Percentiles rank a stretch among this genome's conserved stretches.
Conservation (phyloP, 176 grass and related monocot species). For the Panicum miliaceum region DNA sequence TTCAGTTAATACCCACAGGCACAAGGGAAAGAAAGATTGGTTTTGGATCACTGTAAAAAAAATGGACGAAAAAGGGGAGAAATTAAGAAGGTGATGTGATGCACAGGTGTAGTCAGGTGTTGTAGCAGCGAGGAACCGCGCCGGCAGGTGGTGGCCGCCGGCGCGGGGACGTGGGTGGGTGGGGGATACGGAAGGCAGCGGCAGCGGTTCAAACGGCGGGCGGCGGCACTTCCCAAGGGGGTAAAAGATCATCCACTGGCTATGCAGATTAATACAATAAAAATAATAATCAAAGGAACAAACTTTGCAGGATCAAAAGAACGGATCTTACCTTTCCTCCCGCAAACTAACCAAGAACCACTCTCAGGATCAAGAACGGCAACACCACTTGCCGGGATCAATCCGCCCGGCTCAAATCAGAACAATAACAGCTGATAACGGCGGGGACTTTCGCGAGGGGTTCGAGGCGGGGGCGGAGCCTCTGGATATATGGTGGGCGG, state of each 20-base stretch:
- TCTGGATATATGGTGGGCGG: conserved; percentile 21
- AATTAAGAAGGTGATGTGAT: neutral
- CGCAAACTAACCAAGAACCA: conserved; percentile 21
- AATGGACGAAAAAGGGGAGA: neutral
- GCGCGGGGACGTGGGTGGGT: neutral
- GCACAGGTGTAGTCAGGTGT: neutral
- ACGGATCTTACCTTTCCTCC: conserved; percentile 47
- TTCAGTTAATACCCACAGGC: neutral
- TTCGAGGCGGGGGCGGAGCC: conserved; percentile 19
- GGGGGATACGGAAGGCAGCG: neutral
- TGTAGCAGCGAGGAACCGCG: neutral
- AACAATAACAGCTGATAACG: neutral
- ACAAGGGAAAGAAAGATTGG: neutral
- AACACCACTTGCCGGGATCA: neutral
- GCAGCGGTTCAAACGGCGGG: neutral
- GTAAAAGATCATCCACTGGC: neutral
- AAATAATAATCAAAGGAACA: neutral
- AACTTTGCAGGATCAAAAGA: conserved; percentile 32
- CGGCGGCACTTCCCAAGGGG: neutral
- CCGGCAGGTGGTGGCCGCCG: neutral
- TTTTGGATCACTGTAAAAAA: neutral
- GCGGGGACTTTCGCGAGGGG: conserved; percentile 14
- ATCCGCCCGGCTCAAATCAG: conserved; percentile 27
- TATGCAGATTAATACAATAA: neutral
- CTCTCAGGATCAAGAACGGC: neutral